A percentile compares a stretch with the other conserved stretches of the same genome.
Conservation (phyloP, 208 protist genomes). For the Trichomonas tenax region DNA sequence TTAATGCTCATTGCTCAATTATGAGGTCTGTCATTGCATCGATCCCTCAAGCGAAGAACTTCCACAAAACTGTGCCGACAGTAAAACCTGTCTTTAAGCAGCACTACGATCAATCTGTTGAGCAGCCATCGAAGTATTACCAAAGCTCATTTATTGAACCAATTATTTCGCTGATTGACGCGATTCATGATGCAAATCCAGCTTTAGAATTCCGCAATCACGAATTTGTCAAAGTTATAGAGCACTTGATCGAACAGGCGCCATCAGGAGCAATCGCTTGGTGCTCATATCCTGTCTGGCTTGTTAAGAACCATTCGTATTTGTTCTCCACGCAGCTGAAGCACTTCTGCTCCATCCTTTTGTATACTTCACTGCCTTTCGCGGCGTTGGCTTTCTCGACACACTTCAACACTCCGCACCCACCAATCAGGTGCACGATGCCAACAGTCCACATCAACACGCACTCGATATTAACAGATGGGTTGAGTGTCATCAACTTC, state of each 20-base stretch:
- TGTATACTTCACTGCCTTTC: neutral
- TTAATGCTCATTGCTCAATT: neutral
- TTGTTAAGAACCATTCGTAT: neutral
- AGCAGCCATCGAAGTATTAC: neutral
- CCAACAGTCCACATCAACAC: neutral
- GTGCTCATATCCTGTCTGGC: neutral
- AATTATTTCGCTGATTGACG: neutral
- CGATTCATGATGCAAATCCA: neutral
- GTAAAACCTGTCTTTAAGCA: neutral
- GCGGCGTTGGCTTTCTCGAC: neutral
- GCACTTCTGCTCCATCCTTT: neutral
- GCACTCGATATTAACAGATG: neutral
- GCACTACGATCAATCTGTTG: neutral
- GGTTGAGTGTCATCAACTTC: neutral
- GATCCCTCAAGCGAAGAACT: neutral
- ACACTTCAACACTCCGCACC: neutral
- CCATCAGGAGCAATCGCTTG: neutral
- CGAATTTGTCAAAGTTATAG: neutral
- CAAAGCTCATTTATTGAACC: neutral
- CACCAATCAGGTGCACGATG: neutral
- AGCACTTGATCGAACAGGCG: neutral
- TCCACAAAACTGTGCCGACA: neutral
- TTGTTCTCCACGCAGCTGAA: neutral
- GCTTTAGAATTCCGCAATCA: neutral
- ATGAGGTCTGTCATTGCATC: neutral